Evolutionary conservation across 2,329 filamentous ascomycete species (phyloP).

Genomic region (Aureobasidium namibiae): DNA sequence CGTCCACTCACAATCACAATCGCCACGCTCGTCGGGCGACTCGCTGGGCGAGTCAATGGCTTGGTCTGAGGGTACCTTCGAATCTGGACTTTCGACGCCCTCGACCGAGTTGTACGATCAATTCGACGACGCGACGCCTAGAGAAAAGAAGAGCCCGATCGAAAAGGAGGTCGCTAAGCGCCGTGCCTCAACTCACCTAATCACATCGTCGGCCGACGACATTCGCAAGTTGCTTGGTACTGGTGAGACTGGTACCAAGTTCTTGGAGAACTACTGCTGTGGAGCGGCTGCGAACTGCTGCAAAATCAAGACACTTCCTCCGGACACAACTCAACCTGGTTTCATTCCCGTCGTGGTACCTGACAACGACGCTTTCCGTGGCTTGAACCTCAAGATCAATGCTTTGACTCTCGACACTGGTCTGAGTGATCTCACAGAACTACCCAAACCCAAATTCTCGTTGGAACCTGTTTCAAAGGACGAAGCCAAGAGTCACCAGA

Average conservation of each 20-base stretch:
- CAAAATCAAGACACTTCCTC: conserved; percentile 47
- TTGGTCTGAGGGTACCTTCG: conserved; percentile 29
- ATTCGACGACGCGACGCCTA: conserved; percentile 31
- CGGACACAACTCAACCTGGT: conserved; percentile 36
- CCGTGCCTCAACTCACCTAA: conserved; percentile 61
- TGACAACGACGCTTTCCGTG: conserved; percentile 77
- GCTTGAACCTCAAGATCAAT: conserved; percentile 67
- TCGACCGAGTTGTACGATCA: conserved; percentile 37
- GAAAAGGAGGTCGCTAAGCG: conserved; percentile 25
- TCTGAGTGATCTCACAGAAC: conserved; percentile 60
- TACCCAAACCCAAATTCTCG: conserved; percentile 69
- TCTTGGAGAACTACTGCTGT: conserved; percentile 56
- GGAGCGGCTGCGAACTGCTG: conserved; percentile 53
- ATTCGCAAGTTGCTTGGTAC: conserved; percentile 51
- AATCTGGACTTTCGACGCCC: conserved; percentile 35
- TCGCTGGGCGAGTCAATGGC: conserved; percentile 29
- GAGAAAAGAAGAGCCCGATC: neutral
- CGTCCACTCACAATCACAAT: conserved; percentile 17
- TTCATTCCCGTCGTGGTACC: conserved; percentile 49
- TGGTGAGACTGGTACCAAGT: conserved; percentile 47
- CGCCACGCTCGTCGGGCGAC: conserved; percentile 33
- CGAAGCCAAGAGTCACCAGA: conserved; percentile 32
- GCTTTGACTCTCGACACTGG: conserved; percentile 61
- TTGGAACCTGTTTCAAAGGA: conserved; percentile 34
- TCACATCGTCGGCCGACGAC: conserved; percentile 49